Conservation (phyloP, 1,284 basidiomycete genomes). For the Ceratobasidium sp. region DNA sequence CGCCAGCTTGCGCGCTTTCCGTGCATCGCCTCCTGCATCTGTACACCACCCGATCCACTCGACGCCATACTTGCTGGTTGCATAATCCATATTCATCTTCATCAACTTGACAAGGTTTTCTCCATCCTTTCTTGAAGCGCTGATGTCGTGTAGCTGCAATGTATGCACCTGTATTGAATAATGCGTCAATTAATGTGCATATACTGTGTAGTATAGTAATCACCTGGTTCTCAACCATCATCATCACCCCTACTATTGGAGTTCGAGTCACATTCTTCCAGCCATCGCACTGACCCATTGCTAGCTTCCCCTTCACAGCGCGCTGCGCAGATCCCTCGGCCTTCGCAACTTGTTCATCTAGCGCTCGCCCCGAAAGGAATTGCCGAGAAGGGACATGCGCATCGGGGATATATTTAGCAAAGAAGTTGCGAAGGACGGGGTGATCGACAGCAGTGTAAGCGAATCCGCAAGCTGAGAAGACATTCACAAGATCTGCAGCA, state of each 20-base stretch:
- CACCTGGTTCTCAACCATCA: conserved; percentile 42
- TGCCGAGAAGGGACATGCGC: conserved; percentile 48
- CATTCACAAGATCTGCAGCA: neutral
- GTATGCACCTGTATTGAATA: conserved; percentile 44
- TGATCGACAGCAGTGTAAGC: conserved; percentile 50
- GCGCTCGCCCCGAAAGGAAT: conserved; percentile 46
- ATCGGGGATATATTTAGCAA: conserved; percentile 50
- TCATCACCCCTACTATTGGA: conserved; percentile 45
- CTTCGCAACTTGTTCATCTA: conserved; percentile 25
- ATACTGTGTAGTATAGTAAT: neutral
- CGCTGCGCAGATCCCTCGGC: conserved; percentile 45
- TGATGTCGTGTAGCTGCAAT: conserved; percentile 48
- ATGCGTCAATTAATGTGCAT: neutral
- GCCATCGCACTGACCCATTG: conserved; percentile 53
- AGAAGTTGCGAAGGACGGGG: conserved; percentile 48
- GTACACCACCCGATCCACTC: conserved; percentile 7
- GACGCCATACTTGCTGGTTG: neutral
- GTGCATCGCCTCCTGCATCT: neutral
- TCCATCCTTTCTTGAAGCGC: neutral
- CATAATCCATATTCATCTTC: neutral
- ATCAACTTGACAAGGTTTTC: neutral
- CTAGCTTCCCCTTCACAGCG: conserved; percentile 46
- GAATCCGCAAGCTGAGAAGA: conserved; percentile 48
- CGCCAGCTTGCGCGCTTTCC: neutral
- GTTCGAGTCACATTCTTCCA: conserved; percentile 54